Conservation (phyloP, 176 grass and related monocot genomes). For the Triticum dicoccoides region DNA sequence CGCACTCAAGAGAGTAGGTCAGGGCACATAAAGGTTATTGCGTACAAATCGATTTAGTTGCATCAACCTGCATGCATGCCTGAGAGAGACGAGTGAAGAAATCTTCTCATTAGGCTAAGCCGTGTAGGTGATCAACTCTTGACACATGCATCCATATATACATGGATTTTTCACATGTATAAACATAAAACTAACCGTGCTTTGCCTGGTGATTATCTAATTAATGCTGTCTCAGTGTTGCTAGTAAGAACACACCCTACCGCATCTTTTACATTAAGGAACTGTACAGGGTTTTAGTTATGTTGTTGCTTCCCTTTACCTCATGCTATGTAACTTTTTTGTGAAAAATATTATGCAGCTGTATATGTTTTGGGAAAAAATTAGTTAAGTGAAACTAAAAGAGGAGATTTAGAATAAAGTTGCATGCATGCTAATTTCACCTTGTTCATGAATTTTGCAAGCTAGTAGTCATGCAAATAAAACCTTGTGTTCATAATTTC, state of each 20-base stretch:
- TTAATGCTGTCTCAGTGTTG: background rate
- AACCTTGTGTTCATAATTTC: background rate
- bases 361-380: background rate
- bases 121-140: conserved; percentile 59
- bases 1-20: background rate
- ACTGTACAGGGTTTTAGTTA: background rate
- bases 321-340: background rate
- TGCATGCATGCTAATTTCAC: background rate
- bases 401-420: background rate
- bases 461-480: background rate
- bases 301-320: background rate
- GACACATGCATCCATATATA: conserved; percentile 22
- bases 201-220: background rate
- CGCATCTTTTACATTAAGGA: background rate
- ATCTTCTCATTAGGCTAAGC: conserved; percentile 9
- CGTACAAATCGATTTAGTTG: conserved; percentile 5
- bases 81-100: background rate
- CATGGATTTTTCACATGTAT: conserved; percentile 17
- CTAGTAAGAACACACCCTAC: background rate
- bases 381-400: background rate
- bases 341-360: background rate
- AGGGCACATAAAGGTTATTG: conserved; percentile 13
- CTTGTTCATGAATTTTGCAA: background rate
- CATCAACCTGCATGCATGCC: conserved; percentile 12
- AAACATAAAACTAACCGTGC: conserved; percentile 17